Base-by-base conservation (phyloP, 192 early-diverging fungal species). In the Coemansia guatemalensis region DNA sequence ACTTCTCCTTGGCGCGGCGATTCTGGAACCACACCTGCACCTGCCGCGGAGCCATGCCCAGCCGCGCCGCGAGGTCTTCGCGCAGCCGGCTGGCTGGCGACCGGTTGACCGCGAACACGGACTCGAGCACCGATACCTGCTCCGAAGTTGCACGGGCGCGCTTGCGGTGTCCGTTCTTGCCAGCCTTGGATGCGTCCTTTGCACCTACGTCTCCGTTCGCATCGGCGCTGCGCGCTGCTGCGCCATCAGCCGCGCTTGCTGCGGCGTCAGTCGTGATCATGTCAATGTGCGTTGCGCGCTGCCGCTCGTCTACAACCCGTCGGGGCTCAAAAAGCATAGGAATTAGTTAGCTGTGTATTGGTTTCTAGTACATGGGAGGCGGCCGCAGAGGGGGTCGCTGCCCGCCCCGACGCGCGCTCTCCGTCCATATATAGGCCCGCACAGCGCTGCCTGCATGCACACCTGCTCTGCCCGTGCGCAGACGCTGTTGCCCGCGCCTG, bases 1-100 rank as follows among this genome's bases (percentile, higher is more conserved):
- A 77, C 62, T 89, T 90, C 47, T 82, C 86, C 63, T 93, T 93
- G n/a, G 90, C 92, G 25, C 92, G 85, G n/a, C 90, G 75, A 73
- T 93, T 93, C 69, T 93, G 92, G 67, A 93, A 93, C 92, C 92
- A 93, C 44, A 92, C 89, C 62, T 92, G 90, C 22, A 93, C 88
- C 23, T 88, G 84, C 20, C 88, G 83, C 12, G 87, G 86, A 9
- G 86, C 85, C 91, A 93, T 93, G 23, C 79, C 75, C 17, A 93
- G 72, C 6, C 81, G 75, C 21, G 86, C 77, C 3, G 88, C 88
- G 30, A 93, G 73, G 20, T 82, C 81, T 53, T 82, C 81, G 52
- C 90, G 87, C 53, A 85, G 70, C 11, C 69, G 66, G 8, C 85
- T 87, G 66, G 84, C 89, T 39, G 92, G 92, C 56, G 86, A 89